Evolutionary conservation across 2,329 filamentous ascomycete species (phyloP).

Genomic region (Nannizziopsis arthrosporioides): DNA sequence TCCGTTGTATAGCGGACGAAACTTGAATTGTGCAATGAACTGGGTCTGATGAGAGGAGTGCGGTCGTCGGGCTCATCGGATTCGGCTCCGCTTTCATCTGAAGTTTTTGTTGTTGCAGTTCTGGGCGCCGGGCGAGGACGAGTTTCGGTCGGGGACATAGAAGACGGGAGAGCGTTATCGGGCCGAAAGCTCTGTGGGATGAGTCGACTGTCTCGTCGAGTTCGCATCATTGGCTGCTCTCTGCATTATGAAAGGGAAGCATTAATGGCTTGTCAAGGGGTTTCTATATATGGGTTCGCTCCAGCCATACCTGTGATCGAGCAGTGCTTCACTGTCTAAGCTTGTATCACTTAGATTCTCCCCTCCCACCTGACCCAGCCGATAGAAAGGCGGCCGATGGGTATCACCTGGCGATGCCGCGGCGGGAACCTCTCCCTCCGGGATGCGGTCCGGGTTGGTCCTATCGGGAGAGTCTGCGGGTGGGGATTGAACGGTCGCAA

Average conservation of each 20-base stretch:
- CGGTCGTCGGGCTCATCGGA: conserved; percentile 14
- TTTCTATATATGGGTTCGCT: not conserved
- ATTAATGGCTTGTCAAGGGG: not conserved
- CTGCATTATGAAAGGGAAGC: conserved; percentile 24
- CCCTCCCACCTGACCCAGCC: conserved; percentile 33
- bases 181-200: conserved; percentile 29
- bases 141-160: conserved; percentile 1
- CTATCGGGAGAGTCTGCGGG: conserved; percentile 19
- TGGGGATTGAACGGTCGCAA: conserved; percentile 44
- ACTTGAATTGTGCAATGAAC: conserved; percentile 12
- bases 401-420: conserved; percentile 24
- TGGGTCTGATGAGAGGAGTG: conserved; percentile 15
- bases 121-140: conserved; percentile 2
- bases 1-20: conserved; percentile 13
- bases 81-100: conserved; percentile 12
- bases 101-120: conserved; percentile 1
- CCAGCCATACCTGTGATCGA: conserved; percentile 64
- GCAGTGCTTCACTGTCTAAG: conserved; percentile 72
- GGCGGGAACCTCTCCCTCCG: conserved; percentile 37
- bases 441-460: conserved; percentile 31
- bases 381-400: conserved; percentile 43
- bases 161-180: conserved; percentile 13
- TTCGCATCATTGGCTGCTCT: conserved; percentile 51
- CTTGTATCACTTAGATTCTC: conserved; percentile 68
- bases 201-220: conserved; percentile 46